Evolutionary conservation across 192 early-diverging fungal genomes (phyloP).

Genomic region (Backusella sp.): DNA sequence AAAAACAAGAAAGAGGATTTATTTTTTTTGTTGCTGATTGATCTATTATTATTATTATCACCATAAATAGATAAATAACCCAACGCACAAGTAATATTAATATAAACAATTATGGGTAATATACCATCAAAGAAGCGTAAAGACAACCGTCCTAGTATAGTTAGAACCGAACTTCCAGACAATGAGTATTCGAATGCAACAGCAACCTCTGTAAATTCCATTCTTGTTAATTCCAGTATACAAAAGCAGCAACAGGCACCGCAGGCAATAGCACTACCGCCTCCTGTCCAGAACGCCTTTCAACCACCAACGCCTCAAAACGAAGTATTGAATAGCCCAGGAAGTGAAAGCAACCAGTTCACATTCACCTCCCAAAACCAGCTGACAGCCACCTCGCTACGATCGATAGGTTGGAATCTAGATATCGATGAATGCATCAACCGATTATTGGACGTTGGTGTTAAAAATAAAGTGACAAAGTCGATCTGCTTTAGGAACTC

Average conservation of each 20-base stretch:
- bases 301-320: neutral
- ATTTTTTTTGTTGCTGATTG: neutral
- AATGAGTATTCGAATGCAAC: conserved; percentile 16
- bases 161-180: conserved; percentile 8
- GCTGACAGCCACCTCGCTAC: conserved; percentile 27
- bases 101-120: conserved; percentile 12
- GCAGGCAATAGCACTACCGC: neutral
- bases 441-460: conserved; percentile 23
- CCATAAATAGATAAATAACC: no score
- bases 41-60: neutral
- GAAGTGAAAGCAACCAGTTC: conserved; percentile 21
- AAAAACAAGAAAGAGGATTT: neutral
- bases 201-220: conserved; percentile 15
- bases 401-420: conserved; percentile 19
- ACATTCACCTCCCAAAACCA: conserved; percentile 35
- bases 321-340: neutral
- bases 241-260: neutral
- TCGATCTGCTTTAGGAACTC: conserved; percentile 82
- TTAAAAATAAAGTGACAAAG: conserved; percentile 44
- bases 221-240: conserved; percentile 12
- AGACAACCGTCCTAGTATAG: conserved; percentile 4
- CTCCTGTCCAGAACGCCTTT: neutral
- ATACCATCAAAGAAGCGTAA: conserved; percentile 11
- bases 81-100: neutral
- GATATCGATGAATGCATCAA: conserved; percentile 35